Evolutionary conservation across 768 basidiomycete genomes (phyloP).

Genomic region (Filobasidium wieringae): DNA sequence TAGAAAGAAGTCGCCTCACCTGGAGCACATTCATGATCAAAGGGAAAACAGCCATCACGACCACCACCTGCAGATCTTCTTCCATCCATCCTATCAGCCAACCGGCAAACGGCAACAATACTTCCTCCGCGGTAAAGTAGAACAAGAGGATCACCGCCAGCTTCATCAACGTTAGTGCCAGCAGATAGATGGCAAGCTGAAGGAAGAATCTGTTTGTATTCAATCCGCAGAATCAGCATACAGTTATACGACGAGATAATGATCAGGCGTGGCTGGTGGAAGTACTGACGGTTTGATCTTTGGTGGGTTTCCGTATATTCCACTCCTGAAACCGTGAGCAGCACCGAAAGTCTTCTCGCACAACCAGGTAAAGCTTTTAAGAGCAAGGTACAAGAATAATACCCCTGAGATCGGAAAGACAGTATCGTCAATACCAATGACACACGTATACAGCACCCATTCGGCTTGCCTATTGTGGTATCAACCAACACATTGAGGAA

Average conservation of each 20-base stretch:
- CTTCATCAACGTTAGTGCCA: conserved; percentile 77
- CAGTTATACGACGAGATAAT: background rate
- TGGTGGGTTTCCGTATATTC: conserved; percentile 79
- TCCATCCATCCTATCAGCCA: conserved; percentile 70
- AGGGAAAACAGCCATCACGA: conserved; percentile 80
- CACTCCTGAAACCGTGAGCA: conserved; percentile 58
- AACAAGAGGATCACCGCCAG: conserved; percentile 70
- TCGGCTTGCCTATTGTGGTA: conserved; percentile 65
- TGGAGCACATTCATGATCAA: conserved; percentile 39
- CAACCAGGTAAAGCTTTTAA: conserved; percentile 54
- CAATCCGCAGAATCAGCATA: background rate
- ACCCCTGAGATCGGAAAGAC: conserved; percentile 50
- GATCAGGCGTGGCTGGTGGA: too few relatives aligned
- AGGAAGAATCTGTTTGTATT: conserved; percentile 5
- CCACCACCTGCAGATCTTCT: conserved; percentile 32
- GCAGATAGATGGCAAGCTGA: conserved; percentile 62
- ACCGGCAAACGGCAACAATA: conserved; percentile 62
- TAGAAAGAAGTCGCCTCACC: background rate
- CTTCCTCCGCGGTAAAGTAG: conserved; percentile 49
- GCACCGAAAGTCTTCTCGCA: conserved; percentile 40
- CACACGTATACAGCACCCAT: background rate
- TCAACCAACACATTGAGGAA: conserved; percentile 88
- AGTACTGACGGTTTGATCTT: conserved; percentile 58
- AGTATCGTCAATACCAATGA: background rate
- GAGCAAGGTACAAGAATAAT: conserved; percentile 61